phyloP scores from a whole-genome alignment of 371 early-diverging fungal species.

The Phascolomyces articulosus region DNA sequence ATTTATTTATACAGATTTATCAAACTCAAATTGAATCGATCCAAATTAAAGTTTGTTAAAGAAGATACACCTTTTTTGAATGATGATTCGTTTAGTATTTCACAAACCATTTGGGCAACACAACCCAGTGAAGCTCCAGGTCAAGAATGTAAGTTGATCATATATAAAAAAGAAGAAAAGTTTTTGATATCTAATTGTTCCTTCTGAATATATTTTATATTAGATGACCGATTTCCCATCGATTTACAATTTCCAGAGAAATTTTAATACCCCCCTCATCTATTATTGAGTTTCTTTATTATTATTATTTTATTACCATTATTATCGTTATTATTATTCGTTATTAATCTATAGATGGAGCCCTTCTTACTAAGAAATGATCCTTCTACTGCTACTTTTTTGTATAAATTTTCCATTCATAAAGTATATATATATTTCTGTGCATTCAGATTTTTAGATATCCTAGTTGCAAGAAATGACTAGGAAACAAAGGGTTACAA shows the following conservation, averaged over 20 bases:
- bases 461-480: too few relatives aligned
- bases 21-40: constrained; percentile 81
- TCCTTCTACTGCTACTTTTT: too few relatives aligned
- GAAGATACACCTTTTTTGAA: constrained; percentile 82
- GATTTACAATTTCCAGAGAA: constrained; percentile 18
- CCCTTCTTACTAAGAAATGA: too few relatives aligned
- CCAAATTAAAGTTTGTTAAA: constrained; percentile 73
- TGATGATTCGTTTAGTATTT: constrained; percentile 47
- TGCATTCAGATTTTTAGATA: too few relatives aligned
- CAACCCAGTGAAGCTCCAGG: constrained; percentile 28
- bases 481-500: too few relatives aligned
- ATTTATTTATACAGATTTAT: constrained; percentile 64
- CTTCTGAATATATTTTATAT: neutral
- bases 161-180: neutral
- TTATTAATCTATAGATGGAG: too few relatives aligned
- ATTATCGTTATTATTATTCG: too few relatives aligned
- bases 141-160: constrained; percentile 10
- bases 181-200: too few relatives aligned
- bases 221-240: constrained; percentile 41
- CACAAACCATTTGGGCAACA: constrained; percentile 51
- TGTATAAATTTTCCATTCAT: too few relatives aligned
- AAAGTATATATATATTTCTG: too few relatives aligned
- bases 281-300: too few relatives aligned
- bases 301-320: too few relatives aligned
- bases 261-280: constrained; percentile 4